phyloP scores from a whole-genome alignment of 768 basidiomycete genomes.

The Russula emetica region DNA sequence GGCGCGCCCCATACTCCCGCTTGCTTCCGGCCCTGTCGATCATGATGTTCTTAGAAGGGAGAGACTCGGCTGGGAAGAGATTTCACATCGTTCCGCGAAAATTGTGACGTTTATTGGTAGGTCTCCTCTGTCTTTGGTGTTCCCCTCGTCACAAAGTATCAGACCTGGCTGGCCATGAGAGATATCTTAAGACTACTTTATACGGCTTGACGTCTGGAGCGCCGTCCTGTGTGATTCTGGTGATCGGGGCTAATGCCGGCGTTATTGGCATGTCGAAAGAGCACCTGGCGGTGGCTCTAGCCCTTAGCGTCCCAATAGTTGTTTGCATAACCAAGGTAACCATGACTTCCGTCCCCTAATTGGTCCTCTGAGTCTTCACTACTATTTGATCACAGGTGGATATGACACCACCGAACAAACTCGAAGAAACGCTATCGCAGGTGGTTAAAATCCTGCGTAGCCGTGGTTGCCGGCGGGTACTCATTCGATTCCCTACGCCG shows the following conservation, averaged over 20 bases:
- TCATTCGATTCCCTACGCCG: background rate
- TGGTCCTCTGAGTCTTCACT: background rate
- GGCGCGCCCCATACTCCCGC: conserved; percentile 79
- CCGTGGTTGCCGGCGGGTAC: conserved; percentile 79
- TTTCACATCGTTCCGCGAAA: conserved; percentile 82
- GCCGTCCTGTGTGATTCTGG: conserved; percentile 86
- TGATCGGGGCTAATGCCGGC: conserved; percentile 94
- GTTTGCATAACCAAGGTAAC: conserved; percentile 90
- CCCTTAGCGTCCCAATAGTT: conserved; percentile 87
- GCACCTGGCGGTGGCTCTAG: conserved; percentile 91
- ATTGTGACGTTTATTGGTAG: conserved; percentile 89
- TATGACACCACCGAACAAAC: conserved; percentile 92
- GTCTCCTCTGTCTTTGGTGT: background rate
- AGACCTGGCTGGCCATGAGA: conserved; percentile 96
- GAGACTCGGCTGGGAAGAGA: conserved; percentile 94
- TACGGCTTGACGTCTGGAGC: conserved; percentile 94
- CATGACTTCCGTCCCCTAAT: background rate
- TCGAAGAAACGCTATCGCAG: conserved; percentile 89
- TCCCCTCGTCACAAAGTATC: background rate
- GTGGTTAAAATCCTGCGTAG: conserved; percentile 87
- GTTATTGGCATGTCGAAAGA: conserved; percentile 93
- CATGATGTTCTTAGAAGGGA: conserved; percentile 68
- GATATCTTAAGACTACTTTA: conserved; percentile 87
- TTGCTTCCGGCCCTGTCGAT: conserved; percentile 51
- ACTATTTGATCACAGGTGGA: conserved; percentile 57